Percentiles rank a stretch among this genome's conserved stretches.
Evolutionary conservation across 805 yeast genomes (phyloP).

Genomic region (Candida quercuum): DNA sequence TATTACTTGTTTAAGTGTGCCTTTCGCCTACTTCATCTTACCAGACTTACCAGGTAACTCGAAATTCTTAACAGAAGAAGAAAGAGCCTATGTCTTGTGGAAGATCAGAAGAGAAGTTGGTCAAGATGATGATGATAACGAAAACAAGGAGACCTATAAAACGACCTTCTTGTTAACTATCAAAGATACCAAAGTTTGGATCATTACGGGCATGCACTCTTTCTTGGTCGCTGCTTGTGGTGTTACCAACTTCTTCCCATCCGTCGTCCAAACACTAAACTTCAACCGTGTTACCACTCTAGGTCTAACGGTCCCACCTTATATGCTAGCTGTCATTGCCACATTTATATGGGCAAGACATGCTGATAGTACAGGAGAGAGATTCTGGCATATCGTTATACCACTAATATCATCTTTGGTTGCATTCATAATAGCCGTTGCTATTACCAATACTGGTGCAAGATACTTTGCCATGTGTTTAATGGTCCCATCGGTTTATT

Average conservation of each 20-base stretch:
- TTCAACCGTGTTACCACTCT: constrained; percentile 45
- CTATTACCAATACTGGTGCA: constrained; percentile 50
- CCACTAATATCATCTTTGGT: constrained; percentile 38
- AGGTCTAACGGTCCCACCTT: constrained; percentile 57
- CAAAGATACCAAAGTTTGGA: constrained; percentile 42
- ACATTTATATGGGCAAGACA: constrained; percentile 51
- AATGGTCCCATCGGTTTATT: constrained; percentile 51
- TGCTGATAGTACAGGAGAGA: constrained; percentile 51
- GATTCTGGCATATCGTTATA: constrained; percentile 42
- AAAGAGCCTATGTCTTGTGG: constrained; percentile 32
- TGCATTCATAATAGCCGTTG: constrained; percentile 43
- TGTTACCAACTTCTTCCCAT: constrained; percentile 57
- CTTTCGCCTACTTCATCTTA: constrained; percentile 38
- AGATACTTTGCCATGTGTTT: constrained; percentile 56
- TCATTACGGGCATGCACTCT: constrained; percentile 37
- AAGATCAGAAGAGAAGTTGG: constrained; percentile 23
- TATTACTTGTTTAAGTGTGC: constrained; percentile 44
- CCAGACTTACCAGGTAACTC: constrained; percentile 52
- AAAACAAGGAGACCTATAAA: constrained; percentile 25
- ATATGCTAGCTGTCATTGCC: constrained; percentile 42
- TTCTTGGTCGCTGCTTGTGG: constrained; percentile 53
- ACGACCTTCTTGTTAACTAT: constrained; percentile 32
- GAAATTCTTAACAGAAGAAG: constrained; percentile 38
- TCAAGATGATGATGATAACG: constrained; percentile 22
- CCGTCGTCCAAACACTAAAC: constrained; percentile 51